phyloP scores from a whole-genome alignment of 371 early-diverging fungal species.

The Mucor irregularis region DNA sequence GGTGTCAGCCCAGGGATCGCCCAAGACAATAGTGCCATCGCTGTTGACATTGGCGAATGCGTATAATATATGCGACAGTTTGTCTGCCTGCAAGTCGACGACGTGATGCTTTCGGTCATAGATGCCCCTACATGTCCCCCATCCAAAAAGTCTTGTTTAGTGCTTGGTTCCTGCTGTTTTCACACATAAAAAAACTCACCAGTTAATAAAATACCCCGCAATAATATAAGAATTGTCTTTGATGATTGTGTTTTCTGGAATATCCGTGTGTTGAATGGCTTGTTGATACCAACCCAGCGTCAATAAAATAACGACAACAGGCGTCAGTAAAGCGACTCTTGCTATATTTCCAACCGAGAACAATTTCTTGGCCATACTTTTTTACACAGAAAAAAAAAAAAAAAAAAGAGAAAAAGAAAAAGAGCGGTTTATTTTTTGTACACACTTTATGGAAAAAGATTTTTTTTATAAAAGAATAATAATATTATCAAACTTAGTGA shows the following conservation, averaged over 20 bases:
- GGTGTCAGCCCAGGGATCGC: conserved; percentile 52
- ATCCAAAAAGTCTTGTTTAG: neutral
- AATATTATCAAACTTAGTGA: conserved; percentile 25
- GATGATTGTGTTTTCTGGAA: conserved; percentile 5
- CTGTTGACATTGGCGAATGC: conserved; percentile 82
- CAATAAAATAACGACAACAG: conserved; percentile 26
- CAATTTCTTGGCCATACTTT: neutral
- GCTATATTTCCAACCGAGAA: conserved; percentile 7
- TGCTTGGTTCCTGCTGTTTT: too few relatives aligned
- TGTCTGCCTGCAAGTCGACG: conserved; percentile 53
- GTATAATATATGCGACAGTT: conserved; percentile 81
- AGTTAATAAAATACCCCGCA: conserved; percentile 40
- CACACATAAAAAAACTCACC: conserved; percentile 25
- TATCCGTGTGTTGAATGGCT: conserved; percentile 6
- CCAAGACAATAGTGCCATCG: conserved; percentile 62
- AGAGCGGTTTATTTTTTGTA: neutral
- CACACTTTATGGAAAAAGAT: too few relatives aligned
- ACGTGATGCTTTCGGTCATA: conserved; percentile 69
- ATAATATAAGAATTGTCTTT: conserved; percentile 17
- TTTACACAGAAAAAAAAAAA: neutral
- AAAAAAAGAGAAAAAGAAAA: neutral
- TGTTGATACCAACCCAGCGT: conserved; percentile 36
- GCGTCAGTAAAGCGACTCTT: conserved; percentile 22
- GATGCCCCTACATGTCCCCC: conserved; percentile 55
- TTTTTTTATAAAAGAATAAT: neutral